A percentile compares a stretch with the other conserved stretches of the same genome.
These are phyloP conservation scores for Mortierella hygrophila DNA, from an alignment of 192 early-diverging fungal species.

Conservation along the genomic window DNA sequence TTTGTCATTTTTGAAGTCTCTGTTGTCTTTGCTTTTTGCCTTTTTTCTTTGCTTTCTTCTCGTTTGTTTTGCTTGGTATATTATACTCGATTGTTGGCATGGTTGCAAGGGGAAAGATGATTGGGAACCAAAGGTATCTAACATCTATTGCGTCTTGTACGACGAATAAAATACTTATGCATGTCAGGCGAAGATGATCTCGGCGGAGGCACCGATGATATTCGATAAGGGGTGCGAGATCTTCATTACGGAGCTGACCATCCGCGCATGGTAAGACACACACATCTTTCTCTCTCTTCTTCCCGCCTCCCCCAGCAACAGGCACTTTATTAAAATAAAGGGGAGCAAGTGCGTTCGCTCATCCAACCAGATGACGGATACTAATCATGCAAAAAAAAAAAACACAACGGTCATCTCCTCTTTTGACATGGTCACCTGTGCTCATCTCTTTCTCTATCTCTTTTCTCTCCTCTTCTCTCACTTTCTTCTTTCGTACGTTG, in stretches of 20 bases:
- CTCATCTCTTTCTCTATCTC: neutral
- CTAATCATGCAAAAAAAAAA: neutral
- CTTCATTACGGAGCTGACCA: constrained; percentile 92
- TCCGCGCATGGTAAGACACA: constrained; percentile 74
- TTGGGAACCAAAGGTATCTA: too few species aligned
- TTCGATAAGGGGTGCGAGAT: constrained; percentile 98
- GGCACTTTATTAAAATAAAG: neutral
- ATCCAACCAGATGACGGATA: neutral
- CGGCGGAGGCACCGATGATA: constrained; percentile 85
- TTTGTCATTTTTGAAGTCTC: neutral
- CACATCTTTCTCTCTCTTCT: neutral
- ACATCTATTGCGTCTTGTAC: too few species aligned
- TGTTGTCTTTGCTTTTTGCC: neutral
- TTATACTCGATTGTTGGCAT: neutral
- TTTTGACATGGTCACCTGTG: neutral
- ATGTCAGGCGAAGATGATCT: constrained; percentile 46
- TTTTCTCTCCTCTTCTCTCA: neutral
- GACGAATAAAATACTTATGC: neutral
- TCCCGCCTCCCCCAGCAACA: neutral
- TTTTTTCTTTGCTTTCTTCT: neutral
- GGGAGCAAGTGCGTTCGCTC: neutral
- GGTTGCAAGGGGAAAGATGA: too few species aligned
- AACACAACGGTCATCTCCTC: neutral
- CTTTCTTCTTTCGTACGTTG: neutral
- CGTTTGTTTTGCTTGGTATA: neutral